These are phyloP conservation scores for Cryptococcus amylolentus DNA, from an alignment of 1,284 basidiomycete species.

Conservation along the genomic window DNA sequence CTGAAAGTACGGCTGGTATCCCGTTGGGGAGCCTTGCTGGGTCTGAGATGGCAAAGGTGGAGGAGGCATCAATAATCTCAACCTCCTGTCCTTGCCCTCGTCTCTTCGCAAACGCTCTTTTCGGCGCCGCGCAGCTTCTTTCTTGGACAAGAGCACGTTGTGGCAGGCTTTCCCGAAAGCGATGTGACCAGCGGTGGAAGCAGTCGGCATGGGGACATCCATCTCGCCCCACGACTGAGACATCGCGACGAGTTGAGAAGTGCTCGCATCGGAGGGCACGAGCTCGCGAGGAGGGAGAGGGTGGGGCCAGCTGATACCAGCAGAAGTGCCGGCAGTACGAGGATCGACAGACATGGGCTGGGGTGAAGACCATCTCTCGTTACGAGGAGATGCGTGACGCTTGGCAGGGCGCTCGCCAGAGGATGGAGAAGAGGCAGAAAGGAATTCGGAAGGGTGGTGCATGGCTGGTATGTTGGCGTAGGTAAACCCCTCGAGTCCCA, in stretches of 20 bases:
- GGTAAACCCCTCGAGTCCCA: conserved; percentile 3
- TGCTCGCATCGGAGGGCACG: not conserved
- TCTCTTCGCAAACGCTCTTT: not conserved
- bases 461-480: conserved; percentile 8
- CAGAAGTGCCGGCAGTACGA: conserved; percentile 11
- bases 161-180: conserved; percentile 25
- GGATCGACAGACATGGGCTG: conserved; percentile 23
- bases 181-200: not conserved
- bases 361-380: conserved; percentile 12
- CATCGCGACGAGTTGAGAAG: not conserved
- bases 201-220: conserved; percentile 15
- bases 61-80: not conserved
- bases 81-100: not conserved
- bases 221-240: not conserved
- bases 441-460: conserved; percentile 9
- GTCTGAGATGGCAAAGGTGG: not conserved
- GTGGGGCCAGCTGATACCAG: conserved; percentile 4
- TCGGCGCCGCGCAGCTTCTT: not conserved
- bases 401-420: not conserved
- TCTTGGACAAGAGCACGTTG: conserved; percentile 8
- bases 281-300: conserved; percentile 6
- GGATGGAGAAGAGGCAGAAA: conserved; percentile 1
- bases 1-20: too few species aligned
- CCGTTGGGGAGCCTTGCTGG: not conserved
- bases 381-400: not conserved